Evolutionary conservation across 2,329 filamentous ascomycete genomes (phyloP).

Genomic region (Rhinocladiella mackenziei): DNA sequence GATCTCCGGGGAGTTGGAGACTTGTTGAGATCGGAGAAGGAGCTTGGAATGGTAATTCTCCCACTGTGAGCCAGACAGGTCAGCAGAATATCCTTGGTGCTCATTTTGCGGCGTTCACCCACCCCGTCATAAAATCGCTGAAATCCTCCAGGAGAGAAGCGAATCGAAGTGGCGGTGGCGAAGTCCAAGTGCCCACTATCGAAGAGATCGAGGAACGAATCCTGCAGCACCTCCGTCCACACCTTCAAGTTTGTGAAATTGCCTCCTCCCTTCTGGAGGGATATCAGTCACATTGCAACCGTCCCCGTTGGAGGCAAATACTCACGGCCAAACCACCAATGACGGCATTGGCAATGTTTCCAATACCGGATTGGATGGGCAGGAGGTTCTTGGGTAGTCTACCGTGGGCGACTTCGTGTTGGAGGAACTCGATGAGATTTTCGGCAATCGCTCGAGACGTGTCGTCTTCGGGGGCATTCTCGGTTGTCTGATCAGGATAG

Average conservation of each 20-base stretch:
- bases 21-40: constrained; percentile 79
- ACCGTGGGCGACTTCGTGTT: constrained; percentile 76
- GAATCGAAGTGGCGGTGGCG: constrained; percentile 82
- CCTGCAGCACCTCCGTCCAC: constrained; percentile 90
- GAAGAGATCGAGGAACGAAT: constrained; percentile 89
- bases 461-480: constrained; percentile 73
- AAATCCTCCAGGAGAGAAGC: constrained; percentile 88
- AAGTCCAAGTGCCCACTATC: constrained; percentile 84
- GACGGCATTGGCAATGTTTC: constrained; percentile 90
- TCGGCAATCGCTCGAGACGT: constrained; percentile 67
- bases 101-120: constrained; percentile 6
- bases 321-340: constrained; percentile 67
- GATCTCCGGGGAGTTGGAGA: constrained; percentile 86
- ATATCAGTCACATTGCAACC: constrained; percentile 1
- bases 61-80: constrained; percentile 47
- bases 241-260: constrained; percentile 86
- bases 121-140: constrained; percentile 72
- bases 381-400: constrained; percentile 73
- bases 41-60: constrained; percentile 75
- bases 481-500: constrained; percentile 71
- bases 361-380: constrained; percentile 81
- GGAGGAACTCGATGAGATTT: constrained; percentile 79
- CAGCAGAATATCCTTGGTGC: too few species aligned
- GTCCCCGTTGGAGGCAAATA: too few species aligned
- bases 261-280: constrained; percentile 54